Conservation (phyloP, 352 stramenopile species). For the Pythium myriotylum region DNA sequence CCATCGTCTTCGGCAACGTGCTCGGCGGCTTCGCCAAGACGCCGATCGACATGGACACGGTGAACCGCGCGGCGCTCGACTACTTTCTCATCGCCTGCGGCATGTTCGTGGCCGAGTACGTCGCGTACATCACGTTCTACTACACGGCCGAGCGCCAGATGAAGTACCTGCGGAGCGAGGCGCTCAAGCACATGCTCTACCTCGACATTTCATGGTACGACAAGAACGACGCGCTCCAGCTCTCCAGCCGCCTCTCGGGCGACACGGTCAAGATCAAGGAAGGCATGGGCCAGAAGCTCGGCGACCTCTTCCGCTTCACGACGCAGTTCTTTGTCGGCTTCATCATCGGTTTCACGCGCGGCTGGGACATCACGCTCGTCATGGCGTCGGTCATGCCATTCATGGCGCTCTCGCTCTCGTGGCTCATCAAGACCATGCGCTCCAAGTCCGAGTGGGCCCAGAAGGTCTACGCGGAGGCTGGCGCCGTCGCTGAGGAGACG, state of each 20-base stretch:
- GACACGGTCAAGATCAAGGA: slow-evolving; percentile 47
- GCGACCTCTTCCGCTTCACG: slow-evolving; percentile 30
- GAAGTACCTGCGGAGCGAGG: slow-evolving; percentile 29
- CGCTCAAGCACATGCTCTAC: slow-evolving; percentile 37
- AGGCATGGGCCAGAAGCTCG: slow-evolving; percentile 40
- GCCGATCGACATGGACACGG: slow-evolving; percentile 22
- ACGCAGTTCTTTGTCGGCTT: slow-evolving; percentile 35
- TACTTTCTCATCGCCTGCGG: slow-evolving; percentile 38
- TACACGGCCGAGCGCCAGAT: slow-evolving; percentile 43
- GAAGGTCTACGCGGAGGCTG: slow-evolving; percentile 20
- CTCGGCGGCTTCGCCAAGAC: slow-evolving; percentile 29
- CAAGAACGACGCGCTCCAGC: slow-evolving; percentile 24
- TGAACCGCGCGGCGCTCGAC: slow-evolving; percentile 35
- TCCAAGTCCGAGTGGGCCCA: slow-evolving; percentile 24
- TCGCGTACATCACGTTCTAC: slow-evolving; percentile 34
- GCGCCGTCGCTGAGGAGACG: slow-evolving; percentile 19
- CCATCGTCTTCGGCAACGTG: slow-evolving; percentile 43
- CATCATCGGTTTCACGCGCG: slow-evolving; percentile 31
- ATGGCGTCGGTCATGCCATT: slow-evolving; percentile 38
- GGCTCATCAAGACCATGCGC: slow-evolving; percentile 31
- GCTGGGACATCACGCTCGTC: slow-evolving; percentile 37
- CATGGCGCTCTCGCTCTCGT: slow-evolving; percentile 28
- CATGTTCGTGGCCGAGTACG: slow-evolving; percentile 39
- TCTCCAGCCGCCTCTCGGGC: slow-evolving; percentile 31
- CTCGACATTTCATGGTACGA: slow-evolving; percentile 41